Conservation (phyloP, 257 asterid genomes). For the Cynanchum wilfordii region DNA sequence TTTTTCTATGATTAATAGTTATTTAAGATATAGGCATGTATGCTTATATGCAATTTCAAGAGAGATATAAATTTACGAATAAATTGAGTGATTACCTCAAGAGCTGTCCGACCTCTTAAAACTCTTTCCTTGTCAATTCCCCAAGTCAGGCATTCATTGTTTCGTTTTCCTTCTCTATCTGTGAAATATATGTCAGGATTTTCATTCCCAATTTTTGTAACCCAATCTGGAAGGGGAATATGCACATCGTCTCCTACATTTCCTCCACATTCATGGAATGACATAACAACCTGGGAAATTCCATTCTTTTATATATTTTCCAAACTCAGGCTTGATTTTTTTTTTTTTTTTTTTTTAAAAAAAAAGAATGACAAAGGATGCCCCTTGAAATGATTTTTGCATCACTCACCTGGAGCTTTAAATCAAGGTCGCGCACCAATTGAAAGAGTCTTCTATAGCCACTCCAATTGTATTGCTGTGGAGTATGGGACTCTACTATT, state of each 20-base stretch:
- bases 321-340: too few species aligned
- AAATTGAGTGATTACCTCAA: constrained; percentile 41
- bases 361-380: not conserved
- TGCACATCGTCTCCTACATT: constrained; percentile 73
- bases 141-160: constrained; percentile 75
- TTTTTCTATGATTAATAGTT: not conserved
- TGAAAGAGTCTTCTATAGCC: constrained; percentile 59
- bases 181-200: constrained; percentile 75
- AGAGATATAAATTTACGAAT: not conserved
- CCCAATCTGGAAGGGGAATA: constrained; percentile 82
- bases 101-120: constrained; percentile 58
- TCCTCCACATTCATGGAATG: constrained; percentile 85
- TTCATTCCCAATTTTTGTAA: constrained; percentile 37
- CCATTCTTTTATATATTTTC: not conserved
- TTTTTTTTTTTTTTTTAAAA: too few species aligned
- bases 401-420: constrained; percentile 54
- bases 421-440: constrained; percentile 46
- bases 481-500: constrained; percentile 56
- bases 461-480: constrained; percentile 64
- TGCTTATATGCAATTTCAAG: too few species aligned
- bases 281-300: constrained; percentile 59
- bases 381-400: not conserved
- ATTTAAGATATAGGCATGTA: not conserved
- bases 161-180: constrained; percentile 49
- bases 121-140: constrained; percentile 75